Percentiles rank a stretch among this genome's conserved stretches.
Evolutionary conservation across 78 protist genomes (phyloP).

Genomic region (Dictyostelium firmibasis): DNA sequence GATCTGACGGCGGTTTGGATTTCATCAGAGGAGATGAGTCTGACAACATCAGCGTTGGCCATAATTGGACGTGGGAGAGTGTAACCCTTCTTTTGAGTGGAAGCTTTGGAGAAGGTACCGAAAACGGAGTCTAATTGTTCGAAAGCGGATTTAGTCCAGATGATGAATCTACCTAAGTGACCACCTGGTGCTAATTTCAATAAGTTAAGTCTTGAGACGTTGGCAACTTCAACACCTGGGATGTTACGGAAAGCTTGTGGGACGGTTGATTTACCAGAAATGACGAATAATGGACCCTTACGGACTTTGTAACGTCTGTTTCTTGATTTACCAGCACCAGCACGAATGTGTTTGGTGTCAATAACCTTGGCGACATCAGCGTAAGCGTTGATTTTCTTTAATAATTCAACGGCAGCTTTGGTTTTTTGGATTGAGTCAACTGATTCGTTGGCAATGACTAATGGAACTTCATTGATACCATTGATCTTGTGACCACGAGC

Average conservation of each 20-base stretch:
- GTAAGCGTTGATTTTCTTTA: conserved; percentile 92
- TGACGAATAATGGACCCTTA: conserved; percentile 98
- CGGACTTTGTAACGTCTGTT: conserved; percentile 97
- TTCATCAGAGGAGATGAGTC: conserved; percentile 97
- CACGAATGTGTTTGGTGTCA: conserved; percentile 89
- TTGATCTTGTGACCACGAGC: conserved; percentile 99
- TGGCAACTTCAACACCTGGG: conserved; percentile 97
- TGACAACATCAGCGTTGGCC: conserved; percentile 95
- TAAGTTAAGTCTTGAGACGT: conserved; percentile 96
- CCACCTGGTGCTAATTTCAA: conserved; percentile 99
- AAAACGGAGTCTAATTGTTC: conserved; percentile 92
- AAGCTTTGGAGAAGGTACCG: conserved; percentile 82
- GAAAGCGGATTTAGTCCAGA: conserved; percentile 99
- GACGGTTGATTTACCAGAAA: conserved; percentile 86
- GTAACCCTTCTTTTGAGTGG: conserved; percentile 88
- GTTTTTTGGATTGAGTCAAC: conserved; percentile 94
- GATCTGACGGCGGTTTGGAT: conserved; percentile 90
- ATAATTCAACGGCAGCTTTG: conserved; percentile 93
- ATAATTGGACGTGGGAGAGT: conserved; percentile 94
- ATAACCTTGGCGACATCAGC: conserved; percentile 93
- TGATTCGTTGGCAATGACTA: conserved; percentile 91
- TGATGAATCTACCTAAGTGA: conserved; percentile 99
- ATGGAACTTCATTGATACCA: conserved; percentile 96
- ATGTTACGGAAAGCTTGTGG: conserved; percentile 97
- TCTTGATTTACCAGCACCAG: conserved; percentile 99